Conservation (phyloP, 345 rosid species). For the Triadica sebifera region DNA sequence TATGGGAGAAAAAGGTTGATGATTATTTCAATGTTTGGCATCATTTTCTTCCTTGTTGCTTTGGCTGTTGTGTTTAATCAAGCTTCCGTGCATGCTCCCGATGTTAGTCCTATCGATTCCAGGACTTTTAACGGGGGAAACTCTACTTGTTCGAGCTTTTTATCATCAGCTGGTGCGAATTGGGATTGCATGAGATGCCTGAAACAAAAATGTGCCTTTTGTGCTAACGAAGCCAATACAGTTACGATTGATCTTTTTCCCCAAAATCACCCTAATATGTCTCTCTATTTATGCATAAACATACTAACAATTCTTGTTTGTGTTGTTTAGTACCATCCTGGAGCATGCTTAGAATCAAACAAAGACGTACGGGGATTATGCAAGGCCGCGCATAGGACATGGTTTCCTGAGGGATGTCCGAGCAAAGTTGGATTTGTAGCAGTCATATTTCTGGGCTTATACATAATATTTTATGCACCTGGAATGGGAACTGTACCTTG, state of each 20-base stretch:
- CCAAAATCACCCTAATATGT: too few species aligned
- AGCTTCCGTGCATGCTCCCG: constrained; percentile 57
- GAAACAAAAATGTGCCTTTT: constrained; percentile 54
- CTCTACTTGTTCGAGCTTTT: constrained; percentile 53
- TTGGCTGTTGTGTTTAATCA: constrained; percentile 51
- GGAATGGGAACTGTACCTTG: constrained; percentile 92
- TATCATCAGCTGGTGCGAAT: background rate
- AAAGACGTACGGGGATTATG: constrained; percentile 35
- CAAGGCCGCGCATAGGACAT: constrained; percentile 34
- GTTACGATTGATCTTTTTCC: constrained; percentile 25
- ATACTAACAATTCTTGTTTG: too few species aligned
- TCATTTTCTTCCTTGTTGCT: constrained; percentile 53
- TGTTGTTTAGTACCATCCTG: constrained; percentile 49
- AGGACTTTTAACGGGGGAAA: constrained; percentile 44
- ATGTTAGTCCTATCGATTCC: constrained; percentile 31
- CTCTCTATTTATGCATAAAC: too few species aligned
- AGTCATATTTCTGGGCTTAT: constrained; percentile 56
- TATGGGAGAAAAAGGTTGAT: constrained; percentile 75
- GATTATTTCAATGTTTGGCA: constrained; percentile 76
- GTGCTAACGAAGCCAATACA: constrained; percentile 35
- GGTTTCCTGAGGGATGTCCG: constrained; percentile 71
- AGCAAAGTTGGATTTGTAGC: constrained; percentile 75
- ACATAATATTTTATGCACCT: constrained; percentile 68
- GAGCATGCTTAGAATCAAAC: constrained; percentile 56
- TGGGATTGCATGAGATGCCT: constrained; percentile 79